Conservation (phyloP, 805 yeast genomes). For the Candida taoyuanica region DNA sequence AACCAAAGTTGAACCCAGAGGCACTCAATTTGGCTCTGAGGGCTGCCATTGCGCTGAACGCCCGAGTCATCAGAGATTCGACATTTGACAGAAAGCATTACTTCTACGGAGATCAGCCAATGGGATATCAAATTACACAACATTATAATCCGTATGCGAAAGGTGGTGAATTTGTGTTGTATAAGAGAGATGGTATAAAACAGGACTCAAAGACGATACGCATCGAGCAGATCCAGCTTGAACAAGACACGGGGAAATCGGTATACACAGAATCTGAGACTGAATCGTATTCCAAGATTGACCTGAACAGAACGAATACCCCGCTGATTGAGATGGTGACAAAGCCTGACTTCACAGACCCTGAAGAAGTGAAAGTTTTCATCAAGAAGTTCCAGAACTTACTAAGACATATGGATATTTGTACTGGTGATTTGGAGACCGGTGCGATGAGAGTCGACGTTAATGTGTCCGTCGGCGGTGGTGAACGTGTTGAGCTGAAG, state of each 20-base stretch:
- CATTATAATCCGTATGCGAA: constrained; percentile 74
- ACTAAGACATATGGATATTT: constrained; percentile 63
- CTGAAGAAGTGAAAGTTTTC: constrained; percentile 70
- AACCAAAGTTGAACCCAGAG: constrained; percentile 74
- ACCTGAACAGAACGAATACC: constrained; percentile 77
- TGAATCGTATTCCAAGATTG: constrained; percentile 46
- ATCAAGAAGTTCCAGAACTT: constrained; percentile 75
- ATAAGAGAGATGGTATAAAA: constrained; percentile 50
- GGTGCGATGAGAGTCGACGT: constrained; percentile 97
- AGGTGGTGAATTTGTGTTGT: constrained; percentile 54
- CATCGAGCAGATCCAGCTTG: constrained; percentile 81
- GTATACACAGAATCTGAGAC: constrained; percentile 40
- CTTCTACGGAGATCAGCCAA: constrained; percentile 93
- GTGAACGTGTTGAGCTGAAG: constrained; percentile 80
- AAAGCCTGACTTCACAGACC: constrained; percentile 70
- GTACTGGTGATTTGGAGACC: constrained; percentile 87
- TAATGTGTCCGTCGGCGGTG: constrained; percentile 73
- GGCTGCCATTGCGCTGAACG: constrained; percentile 66
- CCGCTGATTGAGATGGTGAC: constrained; percentile 92
- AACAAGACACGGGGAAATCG: constrained; percentile 92
- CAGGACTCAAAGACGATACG: constrained; percentile 42
- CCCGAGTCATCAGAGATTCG: constrained; percentile 50
- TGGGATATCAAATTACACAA: constrained; percentile 95
- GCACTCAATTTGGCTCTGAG: constrained; percentile 66
- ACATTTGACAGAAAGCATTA: constrained; percentile 93